Percentiles rank a stretch among this genome's conserved stretches.
Evolutionary conservation across 129 eudicot species (phyloP).

Genomic region (Flaveria bidentis): DNA sequence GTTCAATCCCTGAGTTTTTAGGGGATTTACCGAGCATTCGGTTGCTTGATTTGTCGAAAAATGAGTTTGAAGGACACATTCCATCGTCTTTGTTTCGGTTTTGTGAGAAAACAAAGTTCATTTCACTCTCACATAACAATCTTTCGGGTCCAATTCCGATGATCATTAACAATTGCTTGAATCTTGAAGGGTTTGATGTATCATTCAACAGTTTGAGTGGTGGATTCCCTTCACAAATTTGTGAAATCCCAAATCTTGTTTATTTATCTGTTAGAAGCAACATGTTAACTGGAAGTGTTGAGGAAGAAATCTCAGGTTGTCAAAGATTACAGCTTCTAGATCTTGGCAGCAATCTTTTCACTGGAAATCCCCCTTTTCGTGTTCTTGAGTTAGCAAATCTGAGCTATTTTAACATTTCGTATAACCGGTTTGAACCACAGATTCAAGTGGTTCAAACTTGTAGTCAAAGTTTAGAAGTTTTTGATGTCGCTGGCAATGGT

Average conservation of each 20-base stretch:
- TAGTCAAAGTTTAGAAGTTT: conserved; percentile 54
- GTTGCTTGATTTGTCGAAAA: conserved; percentile 85
- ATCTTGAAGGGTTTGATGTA: conserved; percentile 82
- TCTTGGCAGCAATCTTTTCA: conserved; percentile 78
- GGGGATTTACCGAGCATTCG: conserved; percentile 74
- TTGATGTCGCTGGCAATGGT: conserved; percentile 72
- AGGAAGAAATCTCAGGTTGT: conserved; percentile 57
- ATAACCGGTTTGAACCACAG: conserved; percentile 59
- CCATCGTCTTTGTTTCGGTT: conserved; percentile 61
- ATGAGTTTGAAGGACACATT: conserved; percentile 65
- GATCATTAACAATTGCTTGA: conserved; percentile 53
- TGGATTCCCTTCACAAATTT: conserved; percentile 57
- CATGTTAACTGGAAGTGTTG: conserved; percentile 59
- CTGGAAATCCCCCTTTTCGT: conserved; percentile 70
- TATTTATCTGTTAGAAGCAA: conserved; percentile 78
- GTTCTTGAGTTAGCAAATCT: conserved; percentile 55
- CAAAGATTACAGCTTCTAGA: conserved; percentile 75
- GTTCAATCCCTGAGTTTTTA: conserved; percentile 78
- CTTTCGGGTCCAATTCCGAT: conserved; percentile 76
- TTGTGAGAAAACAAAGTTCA: conserved; percentile 67
- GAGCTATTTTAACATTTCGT: conserved; percentile 72
- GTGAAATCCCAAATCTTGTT: conserved; percentile 48
- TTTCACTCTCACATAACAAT: conserved; percentile 70
- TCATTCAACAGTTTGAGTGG: conserved; percentile 75
- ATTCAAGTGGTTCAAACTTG: conserved; percentile 48